Conservation (phyloP, 495 filamentous ascomycete genomes). For the Lophiostoma macrostomum region DNA sequence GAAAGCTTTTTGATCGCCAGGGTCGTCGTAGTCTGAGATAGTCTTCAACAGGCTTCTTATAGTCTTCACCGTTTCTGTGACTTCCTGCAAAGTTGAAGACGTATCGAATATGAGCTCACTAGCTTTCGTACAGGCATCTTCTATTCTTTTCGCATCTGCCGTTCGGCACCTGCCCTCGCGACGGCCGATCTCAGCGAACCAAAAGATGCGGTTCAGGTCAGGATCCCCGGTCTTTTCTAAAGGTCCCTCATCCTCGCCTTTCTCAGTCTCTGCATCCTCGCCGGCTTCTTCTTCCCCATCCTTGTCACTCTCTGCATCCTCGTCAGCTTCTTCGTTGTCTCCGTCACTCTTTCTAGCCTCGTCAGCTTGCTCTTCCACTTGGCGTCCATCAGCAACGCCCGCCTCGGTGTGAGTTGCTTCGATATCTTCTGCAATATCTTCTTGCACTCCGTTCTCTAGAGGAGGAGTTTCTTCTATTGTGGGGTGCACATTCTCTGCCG, state of each 20-base stretch:
- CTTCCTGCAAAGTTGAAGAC: not conserved
- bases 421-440: too few relatives aligned
- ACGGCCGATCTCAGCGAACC: not conserved
- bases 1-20: not conserved
- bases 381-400: too few relatives aligned
- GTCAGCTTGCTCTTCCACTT: too few relatives aligned
- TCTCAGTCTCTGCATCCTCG: not conserved
- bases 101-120: not conserved
- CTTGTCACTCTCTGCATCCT: too few relatives aligned
- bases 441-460: too few relatives aligned
- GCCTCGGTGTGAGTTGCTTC: too few relatives aligned
- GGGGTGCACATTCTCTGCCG: too few relatives aligned
- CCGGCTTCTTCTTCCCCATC: too few relatives aligned
- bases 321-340: too few relatives aligned
- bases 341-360: too few relatives aligned
- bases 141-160: not conserved
- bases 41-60: not conserved
- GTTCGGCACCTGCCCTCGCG: slow-evolving; percentile 9
- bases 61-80: not conserved
- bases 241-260: not conserved
- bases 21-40: not conserved
- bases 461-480: too few relatives aligned
- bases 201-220: not conserved
- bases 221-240: not conserved
- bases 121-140: not conserved